Evolutionary conservation across 805 yeast genomes (phyloP).

Genomic region (Hanseniaspora clermontiae): DNA sequence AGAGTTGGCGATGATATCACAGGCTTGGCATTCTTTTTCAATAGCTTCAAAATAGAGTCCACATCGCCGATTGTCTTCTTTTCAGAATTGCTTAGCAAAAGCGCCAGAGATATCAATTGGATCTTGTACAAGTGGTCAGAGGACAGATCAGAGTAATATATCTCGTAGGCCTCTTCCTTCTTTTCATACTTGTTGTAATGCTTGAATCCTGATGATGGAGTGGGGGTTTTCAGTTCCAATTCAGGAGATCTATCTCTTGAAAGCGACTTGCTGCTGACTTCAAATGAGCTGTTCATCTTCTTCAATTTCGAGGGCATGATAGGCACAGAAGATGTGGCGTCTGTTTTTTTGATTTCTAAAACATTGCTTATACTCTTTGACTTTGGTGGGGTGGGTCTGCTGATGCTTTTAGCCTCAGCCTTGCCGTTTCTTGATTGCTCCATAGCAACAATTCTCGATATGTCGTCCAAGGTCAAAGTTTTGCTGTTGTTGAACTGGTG

Average conservation of each 20-base stretch:
- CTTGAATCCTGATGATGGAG: slow-evolving; percentile 60
- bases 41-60: slow-evolving; percentile 20
- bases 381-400: slow-evolving; percentile 6
- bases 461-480: slow-evolving; percentile 84
- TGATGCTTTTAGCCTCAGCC: slow-evolving; percentile 58
- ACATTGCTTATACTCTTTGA: not conserved
- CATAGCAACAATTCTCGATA: slow-evolving; percentile 91
- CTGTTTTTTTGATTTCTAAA: not conserved
- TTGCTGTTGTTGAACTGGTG: slow-evolving; percentile 55
- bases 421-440: slow-evolving; percentile 90
- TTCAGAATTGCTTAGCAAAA: slow-evolving; percentile 21
- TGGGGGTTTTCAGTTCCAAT: slow-evolving; percentile 35
- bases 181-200: slow-evolving; percentile 43
- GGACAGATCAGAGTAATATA: slow-evolving; percentile 46
- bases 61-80: slow-evolving; percentile 29
- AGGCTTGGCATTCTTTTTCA: slow-evolving; percentile 26
- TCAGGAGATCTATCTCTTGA: not conserved
- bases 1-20: not conserved
- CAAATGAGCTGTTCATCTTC: not conserved
- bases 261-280: not conserved
- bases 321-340: not conserved
- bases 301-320: not conserved
- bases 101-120: slow-evolving; percentile 40
- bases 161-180: slow-evolving; percentile 24
- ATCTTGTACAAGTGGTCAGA: slow-evolving; percentile 37